Evolutionary conservation across 2,329 filamentous ascomycete species (phyloP), one percentile per base, ranked within the genome.

Genomic region (Colletotrichum tropicale): DNA sequence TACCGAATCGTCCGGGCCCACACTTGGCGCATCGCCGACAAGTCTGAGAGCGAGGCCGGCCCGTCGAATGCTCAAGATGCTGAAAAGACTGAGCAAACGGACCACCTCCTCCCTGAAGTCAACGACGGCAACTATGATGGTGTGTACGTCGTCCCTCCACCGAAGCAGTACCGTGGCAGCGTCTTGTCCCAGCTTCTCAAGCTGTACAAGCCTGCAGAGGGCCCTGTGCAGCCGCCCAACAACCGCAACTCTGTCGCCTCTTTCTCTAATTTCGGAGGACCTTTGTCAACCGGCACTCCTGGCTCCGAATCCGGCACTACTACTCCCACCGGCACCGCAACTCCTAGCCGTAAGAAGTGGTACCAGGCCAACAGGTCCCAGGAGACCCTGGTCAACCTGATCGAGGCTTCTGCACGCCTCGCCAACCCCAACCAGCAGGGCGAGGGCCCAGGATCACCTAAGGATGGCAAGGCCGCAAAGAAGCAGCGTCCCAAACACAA

Each of bases 321-420:
- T 4, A 70, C 70, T 3, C 73, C 73, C 4, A 76, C 74, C 4
- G 43, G 43, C 43, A 52, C 43, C 43, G 43, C 43, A 52, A 88
- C 87, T 5, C 87, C 87, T 8, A 87, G 80, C 48, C 82, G 83
- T 58, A 84, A 81, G 75, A 89, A 88, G 72, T 89, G 87, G 87
- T 89, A 89, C 78, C 85, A 88, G 66, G 84, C 87, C 78, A 86
- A 87, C 76, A 84, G 83, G 8, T 88, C 87, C 2, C 84, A 85
- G 58, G 87, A 88, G 28, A 89, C 87, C 0, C 81, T 89, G 28
- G 84, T 85, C 76, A 89, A 86, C 65, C 83, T 89, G 48, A 85
- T 88, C 13, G 86, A 86, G 70, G 87, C 87, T n/a, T 88, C 87
- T 1, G 84, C 85, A 6, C 83, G 79, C 74, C 83, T 88, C 16